Percentiles rank a stretch among this genome's conserved stretches.
Evolutionary conservation across 257 asterid genomes (phyloP).

Genomic region (Capsicum baccatum): DNA sequence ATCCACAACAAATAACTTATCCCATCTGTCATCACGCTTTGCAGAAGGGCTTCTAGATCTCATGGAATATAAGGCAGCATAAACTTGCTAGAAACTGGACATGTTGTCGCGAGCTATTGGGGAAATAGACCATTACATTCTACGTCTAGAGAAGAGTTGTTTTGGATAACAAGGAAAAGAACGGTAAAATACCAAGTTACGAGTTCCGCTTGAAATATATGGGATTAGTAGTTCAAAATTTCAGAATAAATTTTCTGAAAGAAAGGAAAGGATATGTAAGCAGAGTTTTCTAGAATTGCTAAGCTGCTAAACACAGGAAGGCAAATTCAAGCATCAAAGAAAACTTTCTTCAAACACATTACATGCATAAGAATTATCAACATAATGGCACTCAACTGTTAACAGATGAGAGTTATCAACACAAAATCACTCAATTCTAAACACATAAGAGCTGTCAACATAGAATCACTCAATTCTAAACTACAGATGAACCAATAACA

Average conservation of each 20-base stretch:
- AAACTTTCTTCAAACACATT: slow-evolving; percentile 20
- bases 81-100: not conserved
- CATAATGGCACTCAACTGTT: not conserved
- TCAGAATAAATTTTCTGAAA: not conserved
- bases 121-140: not conserved
- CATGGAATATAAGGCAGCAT: not conserved
- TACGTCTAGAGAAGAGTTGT: not conserved
- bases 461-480: not conserved
- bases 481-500: not conserved
- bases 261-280: not conserved
- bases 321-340: not conserved
- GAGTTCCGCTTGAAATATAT: not conserved
- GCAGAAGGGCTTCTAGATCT: no score
- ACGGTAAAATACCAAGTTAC: not conserved
- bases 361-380: not conserved
- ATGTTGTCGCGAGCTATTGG: not conserved
- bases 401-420: not conserved
- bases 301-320: not conserved
- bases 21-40: not conserved
- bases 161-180: not conserved
- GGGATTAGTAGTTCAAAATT: not conserved
- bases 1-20: not conserved
- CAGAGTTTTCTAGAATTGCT: not conserved
- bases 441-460: not conserved
- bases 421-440: not conserved